Evolutionary conservation across 176 grass and related monocot genomes (phyloP).

Genomic region (Zea luxurians): DNA sequence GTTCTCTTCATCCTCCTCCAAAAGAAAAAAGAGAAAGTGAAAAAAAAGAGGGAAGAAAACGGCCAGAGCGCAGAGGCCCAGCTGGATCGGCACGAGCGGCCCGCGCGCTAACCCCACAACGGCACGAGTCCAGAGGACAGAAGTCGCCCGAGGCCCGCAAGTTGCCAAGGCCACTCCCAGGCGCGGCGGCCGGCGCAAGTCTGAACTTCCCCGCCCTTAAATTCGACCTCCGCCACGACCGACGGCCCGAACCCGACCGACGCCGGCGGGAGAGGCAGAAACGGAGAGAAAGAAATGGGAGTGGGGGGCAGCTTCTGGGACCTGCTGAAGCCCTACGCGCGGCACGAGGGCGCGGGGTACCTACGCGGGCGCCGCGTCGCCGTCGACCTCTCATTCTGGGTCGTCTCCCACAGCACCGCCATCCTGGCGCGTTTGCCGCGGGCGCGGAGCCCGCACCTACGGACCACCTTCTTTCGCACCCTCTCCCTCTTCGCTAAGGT

Average conservation of each 20-base stretch:
- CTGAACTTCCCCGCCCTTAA: neutral
- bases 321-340: constrained; percentile 69
- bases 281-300: constrained; percentile 48
- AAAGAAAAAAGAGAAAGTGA: neutral
- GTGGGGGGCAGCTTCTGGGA: constrained; percentile 87
- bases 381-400: constrained; percentile 93
- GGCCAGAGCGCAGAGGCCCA: constrained; percentile 29
- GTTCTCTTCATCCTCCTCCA: neutral
- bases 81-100: neutral
- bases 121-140: neutral
- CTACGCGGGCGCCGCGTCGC: constrained; percentile 85
- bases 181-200: neutral
- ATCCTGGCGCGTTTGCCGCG: constrained; percentile 46
- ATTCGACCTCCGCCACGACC: neutral
- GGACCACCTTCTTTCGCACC: constrained; percentile 84
- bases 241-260: neutral
- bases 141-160: neutral
- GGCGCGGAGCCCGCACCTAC: constrained; percentile 67
- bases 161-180: neutral
- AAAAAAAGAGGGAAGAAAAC: neutral
- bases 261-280: neutral
- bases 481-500: constrained; percentile 94
- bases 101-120: constrained; percentile 12
- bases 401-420: constrained; percentile 83
- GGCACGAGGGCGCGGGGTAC: constrained; percentile 58